phyloP scores from a whole-genome alignment of 208 protist genomes.

The Trypanosoma congolense region DNA sequence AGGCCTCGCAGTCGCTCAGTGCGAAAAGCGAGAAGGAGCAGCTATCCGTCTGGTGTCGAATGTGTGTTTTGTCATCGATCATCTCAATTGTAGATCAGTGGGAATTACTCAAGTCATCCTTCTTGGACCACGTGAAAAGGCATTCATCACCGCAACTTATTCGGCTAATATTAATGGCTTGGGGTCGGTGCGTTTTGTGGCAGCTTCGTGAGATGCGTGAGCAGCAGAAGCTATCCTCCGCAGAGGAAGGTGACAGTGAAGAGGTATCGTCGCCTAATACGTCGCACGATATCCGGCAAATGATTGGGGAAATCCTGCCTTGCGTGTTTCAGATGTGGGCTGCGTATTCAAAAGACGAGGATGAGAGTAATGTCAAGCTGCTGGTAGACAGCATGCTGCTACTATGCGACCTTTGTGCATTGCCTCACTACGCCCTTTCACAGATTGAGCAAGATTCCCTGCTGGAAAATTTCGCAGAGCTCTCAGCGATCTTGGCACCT shows the following conservation, averaged over 20 bases:
- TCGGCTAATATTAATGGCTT: conserved; percentile 32
- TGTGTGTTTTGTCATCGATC: conserved; percentile 58
- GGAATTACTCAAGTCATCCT: conserved; percentile 28
- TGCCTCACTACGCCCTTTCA: conserved; percentile 43
- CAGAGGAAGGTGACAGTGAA: conserved; percentile 1
- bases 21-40: conserved; percentile 11
- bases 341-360: not conserved
- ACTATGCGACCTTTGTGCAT: conserved; percentile 59
- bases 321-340: conserved; percentile 21
- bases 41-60: conserved; percentile 41
- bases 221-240: not conserved
- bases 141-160: conserved; percentile 23
- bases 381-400: conserved; percentile 35
- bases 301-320: conserved; percentile 23
- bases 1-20: not conserved
- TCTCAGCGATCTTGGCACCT: conserved; percentile 32
- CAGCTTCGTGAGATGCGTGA: conserved; percentile 22
- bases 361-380: conserved; percentile 7
- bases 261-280: not conserved
- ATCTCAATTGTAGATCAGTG: conserved; percentile 41
- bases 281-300: conserved; percentile 4
- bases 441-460: conserved; percentile 63
- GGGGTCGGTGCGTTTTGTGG: conserved; percentile 56
- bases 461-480: conserved; percentile 30
- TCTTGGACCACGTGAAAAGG: conserved; percentile 13